phyloP scores from a whole-genome alignment of 75 land plant genomes.

The Ceratopteris richardii region DNA sequence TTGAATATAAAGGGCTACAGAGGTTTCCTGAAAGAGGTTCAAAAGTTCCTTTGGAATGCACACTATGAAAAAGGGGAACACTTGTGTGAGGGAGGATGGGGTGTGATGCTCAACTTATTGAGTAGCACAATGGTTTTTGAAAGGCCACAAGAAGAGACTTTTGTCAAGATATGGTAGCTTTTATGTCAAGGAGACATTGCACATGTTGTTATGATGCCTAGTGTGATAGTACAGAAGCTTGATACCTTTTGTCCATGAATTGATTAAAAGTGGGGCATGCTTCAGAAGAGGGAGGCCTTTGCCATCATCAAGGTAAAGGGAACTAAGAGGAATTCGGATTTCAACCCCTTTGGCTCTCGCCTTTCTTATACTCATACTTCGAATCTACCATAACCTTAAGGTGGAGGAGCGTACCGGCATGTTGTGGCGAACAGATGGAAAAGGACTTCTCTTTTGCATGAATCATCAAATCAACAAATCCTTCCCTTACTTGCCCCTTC shows the following conservation, averaged over 20 bases:
- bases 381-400: no score
- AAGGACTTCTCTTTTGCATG: no score
- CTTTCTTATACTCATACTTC: no score
- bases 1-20: slow-evolving; percentile 88
- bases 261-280: slow-evolving; percentile 43
- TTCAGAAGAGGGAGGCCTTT: no score
- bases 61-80: slow-evolving; percentile 83
- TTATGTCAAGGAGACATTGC: slow-evolving; percentile 95
- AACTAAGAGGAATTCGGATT: no score
- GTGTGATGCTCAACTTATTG: slow-evolving; percentile 94
- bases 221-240: slow-evolving; percentile 77
- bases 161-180: slow-evolving; percentile 85
- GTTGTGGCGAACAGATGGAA: no score
- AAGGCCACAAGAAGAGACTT: slow-evolving; percentile 80
- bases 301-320: no score
- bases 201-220: slow-evolving; percentile 98
- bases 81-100: slow-evolving; percentile 53
- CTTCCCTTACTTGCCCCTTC: no score
- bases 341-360: no score
- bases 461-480: no score
- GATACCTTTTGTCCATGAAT: slow-evolving; percentile 63
- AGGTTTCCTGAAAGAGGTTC: slow-evolving; percentile 97
- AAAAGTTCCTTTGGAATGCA: slow-evolving; percentile 86
- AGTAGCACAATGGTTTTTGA: slow-evolving; percentile 99
- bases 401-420: no score